phyloP scores from a whole-genome alignment of 176 grass and related monocot species.

The Bolboschoenus planiculmis region DNA sequence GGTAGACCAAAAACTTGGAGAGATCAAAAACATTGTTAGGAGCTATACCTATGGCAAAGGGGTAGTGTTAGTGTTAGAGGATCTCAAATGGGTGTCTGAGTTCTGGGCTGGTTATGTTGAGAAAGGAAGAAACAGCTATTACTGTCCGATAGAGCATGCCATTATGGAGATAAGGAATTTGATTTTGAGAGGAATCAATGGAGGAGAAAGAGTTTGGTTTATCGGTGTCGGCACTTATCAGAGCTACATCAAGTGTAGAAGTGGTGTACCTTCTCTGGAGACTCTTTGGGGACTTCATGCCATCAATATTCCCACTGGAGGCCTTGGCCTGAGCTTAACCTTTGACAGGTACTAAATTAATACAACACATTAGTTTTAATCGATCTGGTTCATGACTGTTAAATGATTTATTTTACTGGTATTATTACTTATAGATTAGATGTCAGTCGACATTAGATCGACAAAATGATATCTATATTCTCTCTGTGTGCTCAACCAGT shows the following conservation, averaged over 20 bases:
- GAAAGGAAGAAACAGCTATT: constrained; percentile 33
- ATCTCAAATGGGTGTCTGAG: constrained; percentile 65
- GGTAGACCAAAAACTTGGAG: constrained; percentile 51
- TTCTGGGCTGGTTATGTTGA: constrained; percentile 39
- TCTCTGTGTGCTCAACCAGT: neutral
- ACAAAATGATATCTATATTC: neutral
- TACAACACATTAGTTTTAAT: neutral
- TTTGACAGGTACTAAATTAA: constrained; percentile 56
- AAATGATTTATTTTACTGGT: neutral
- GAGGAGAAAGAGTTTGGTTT: constrained; percentile 46
- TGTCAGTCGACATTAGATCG: neutral
- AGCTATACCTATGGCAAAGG: constrained; percentile 23
- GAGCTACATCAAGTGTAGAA: constrained; percentile 59
- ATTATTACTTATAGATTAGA: neutral
- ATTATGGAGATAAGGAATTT: constrained; percentile 57
- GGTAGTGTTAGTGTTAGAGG: constrained; percentile 56
- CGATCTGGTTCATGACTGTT: neutral
- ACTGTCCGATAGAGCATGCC: constrained; percentile 66
- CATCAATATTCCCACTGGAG: constrained; percentile 46
- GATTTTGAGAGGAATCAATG: constrained; percentile 22
- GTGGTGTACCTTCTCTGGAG: constrained; percentile 69
- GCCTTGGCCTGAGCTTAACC: constrained; percentile 68
- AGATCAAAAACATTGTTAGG: constrained; percentile 58
- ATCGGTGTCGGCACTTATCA: constrained; percentile 68
- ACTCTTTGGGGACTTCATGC: constrained; percentile 69